These are phyloP conservation scores for Lasiodiplodia gonubiensis DNA, from an alignment of 2,329 filamentous ascomycete species.

Conservation along the genomic window DNA sequence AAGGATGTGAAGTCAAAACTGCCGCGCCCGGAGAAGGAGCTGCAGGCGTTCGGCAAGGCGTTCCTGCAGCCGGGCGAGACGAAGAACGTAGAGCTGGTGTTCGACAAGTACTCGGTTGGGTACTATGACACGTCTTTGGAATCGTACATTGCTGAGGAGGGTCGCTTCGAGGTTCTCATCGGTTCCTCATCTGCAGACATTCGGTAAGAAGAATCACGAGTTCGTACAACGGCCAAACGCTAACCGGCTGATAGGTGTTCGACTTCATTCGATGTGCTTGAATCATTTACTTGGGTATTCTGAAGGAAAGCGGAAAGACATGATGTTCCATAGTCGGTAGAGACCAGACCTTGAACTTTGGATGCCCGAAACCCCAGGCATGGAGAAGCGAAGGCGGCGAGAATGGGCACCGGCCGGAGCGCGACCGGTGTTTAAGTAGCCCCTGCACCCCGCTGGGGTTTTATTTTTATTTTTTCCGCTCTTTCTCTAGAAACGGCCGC, in stretches of 20 bases:
- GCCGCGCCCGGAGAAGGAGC: constrained; percentile 71
- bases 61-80: constrained; percentile 46
- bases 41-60: constrained; percentile 67
- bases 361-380: not conserved
- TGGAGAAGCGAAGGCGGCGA: not conserved
- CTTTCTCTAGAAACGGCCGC: constrained; percentile 1
- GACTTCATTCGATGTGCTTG: constrained; percentile 62
- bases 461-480: not conserved
- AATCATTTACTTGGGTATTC: constrained; percentile 71
- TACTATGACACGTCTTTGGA: constrained; percentile 67
- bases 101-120: constrained; percentile 56
- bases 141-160: constrained; percentile 71
- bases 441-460: not conserved
- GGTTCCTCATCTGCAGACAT: constrained; percentile 69
- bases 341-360: not conserved
- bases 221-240: not conserved
- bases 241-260: not conserved
- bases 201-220: constrained; percentile 53
- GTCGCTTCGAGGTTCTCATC: constrained; percentile 64
- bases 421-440: not conserved
- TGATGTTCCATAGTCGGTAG: not conserved
- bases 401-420: not conserved
- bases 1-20: constrained; percentile 67
- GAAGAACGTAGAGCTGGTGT: constrained; percentile 39
- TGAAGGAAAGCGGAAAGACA: constrained; percentile 38